phyloP scores from a whole-genome alignment of 2,329 filamentous ascomycete genomes.

The Ophiosphaerella narmari region DNA sequence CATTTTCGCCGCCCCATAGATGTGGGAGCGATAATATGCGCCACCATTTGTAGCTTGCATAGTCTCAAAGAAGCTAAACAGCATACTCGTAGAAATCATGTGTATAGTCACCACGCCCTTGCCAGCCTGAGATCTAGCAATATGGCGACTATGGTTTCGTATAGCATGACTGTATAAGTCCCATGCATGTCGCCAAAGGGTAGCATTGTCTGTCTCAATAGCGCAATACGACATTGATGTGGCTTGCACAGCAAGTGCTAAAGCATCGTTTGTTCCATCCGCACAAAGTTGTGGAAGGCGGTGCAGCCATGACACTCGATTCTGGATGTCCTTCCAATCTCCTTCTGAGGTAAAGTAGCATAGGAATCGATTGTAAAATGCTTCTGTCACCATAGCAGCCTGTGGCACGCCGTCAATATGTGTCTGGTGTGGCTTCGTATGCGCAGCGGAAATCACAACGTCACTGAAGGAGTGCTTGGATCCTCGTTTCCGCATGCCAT shows the following conservation, averaged over 20 bases:
- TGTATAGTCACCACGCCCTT: constrained; percentile 28
- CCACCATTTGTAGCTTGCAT: constrained; percentile 35
- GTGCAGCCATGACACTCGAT: constrained; percentile 36
- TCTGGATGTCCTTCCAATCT: constrained; percentile 28
- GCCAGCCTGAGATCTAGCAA: constrained; percentile 11
- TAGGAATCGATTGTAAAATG: constrained; percentile 37
- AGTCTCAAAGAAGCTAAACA: constrained; percentile 39
- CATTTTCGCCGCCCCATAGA: constrained; percentile 36
- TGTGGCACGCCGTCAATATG: constrained; percentile 19
- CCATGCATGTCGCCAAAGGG: constrained; percentile 23
- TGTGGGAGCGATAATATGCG: constrained; percentile 33
- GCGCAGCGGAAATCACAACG: too few relatives aligned
- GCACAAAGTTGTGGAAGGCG: constrained; percentile 26
- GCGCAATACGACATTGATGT: constrained; percentile 36
- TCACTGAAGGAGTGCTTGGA: neutral
- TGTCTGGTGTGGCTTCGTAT: neutral
- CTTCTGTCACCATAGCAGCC: constrained; percentile 19
- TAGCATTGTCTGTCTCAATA: constrained; percentile 22
- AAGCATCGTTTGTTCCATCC: constrained; percentile 28
- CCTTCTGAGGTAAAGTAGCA: constrained; percentile 30
- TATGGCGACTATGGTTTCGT: constrained; percentile 18
- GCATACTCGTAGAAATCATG: constrained; percentile 37
- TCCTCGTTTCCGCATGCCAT: constrained; percentile 19
- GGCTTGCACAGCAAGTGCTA: constrained; percentile 32
- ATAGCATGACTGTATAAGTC: constrained; percentile 36